phyloP scores from a whole-genome alignment of 306 rosid species.

The Benincasa hispida region DNA sequence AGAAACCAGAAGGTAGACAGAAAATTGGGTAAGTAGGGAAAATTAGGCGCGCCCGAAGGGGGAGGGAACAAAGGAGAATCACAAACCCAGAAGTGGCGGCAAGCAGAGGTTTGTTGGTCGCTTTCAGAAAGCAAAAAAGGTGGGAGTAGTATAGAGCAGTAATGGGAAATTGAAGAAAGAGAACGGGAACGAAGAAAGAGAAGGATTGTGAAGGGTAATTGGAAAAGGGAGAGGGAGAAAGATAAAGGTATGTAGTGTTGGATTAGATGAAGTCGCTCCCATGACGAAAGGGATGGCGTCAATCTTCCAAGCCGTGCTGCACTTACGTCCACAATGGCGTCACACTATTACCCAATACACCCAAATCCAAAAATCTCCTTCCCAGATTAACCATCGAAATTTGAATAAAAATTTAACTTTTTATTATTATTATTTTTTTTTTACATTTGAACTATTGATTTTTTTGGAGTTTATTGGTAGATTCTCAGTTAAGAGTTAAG shows the following conservation, averaged over 20 bases:
- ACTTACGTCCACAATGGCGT: neutral
- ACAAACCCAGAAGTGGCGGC: neutral
- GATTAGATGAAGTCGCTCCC: neutral
- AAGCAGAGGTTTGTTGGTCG: neutral
- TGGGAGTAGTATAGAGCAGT: neutral
- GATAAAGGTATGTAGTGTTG: neutral
- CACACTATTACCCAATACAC: neutral
- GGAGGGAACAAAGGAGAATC: neutral
- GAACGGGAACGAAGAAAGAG: neutral
- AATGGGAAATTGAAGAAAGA: neutral
- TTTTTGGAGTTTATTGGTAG: no score
- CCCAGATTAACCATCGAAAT: no score
- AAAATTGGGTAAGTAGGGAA: neutral
- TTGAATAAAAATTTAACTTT: no score
- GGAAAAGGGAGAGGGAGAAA: neutral
- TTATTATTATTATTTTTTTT: no score
- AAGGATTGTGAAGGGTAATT: neutral
- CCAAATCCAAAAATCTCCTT: neutral
- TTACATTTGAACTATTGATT: no score
- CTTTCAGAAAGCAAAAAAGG: neutral
- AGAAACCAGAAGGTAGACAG: neutral
- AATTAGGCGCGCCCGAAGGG: neutral
- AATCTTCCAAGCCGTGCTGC: neutral
- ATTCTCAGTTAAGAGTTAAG: no score
- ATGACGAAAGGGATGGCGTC: slow-evolving; percentile 10